Conservation (phyloP, 2,329 filamentous ascomycete genomes). For the Xylariaceae sp. region DNA sequence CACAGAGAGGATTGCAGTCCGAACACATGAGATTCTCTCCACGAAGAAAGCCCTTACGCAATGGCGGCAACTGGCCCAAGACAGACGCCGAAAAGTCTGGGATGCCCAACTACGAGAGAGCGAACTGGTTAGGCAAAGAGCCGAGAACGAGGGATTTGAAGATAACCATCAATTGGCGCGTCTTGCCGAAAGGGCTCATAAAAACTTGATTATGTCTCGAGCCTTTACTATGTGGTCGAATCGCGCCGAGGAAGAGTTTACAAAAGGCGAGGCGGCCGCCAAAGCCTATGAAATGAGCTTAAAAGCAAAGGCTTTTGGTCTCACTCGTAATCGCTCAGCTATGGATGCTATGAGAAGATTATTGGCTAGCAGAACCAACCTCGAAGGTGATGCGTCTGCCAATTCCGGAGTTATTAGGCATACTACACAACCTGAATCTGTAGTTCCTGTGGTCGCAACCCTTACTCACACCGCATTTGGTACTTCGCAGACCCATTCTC, state of each 20-base stretch:
- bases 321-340: slow-evolving; percentile 14
- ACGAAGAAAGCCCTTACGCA: slow-evolving; percentile 32
- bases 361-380: slow-evolving; percentile 11
- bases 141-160: slow-evolving; percentile 26
- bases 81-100: slow-evolving; percentile 25
- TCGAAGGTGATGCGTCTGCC: neutral
- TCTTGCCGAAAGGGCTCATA: slow-evolving; percentile 37
- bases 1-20: slow-evolving; percentile 38
- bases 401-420: neutral
- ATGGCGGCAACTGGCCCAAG: slow-evolving; percentile 35
- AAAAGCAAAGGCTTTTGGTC: slow-evolving; percentile 40
- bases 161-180: slow-evolving; percentile 36
- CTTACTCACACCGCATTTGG: neutral
- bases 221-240: slow-evolving; percentile 41
- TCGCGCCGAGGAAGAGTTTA: slow-evolving; percentile 38
- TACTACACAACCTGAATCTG: neutral
- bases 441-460: neutral
- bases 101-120: slow-evolving; percentile 22
- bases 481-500: slow-evolving; percentile 7
- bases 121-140: slow-evolving; percentile 11
- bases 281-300: slow-evolving; percentile 41
- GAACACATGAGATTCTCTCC: slow-evolving; percentile 37
- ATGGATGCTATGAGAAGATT: slow-evolving; percentile 14
- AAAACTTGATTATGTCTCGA: slow-evolving; percentile 39
- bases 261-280: no score